Conservation (phyloP, 768 basidiomycete genomes). For the Boletus eberwhitei region DNA sequence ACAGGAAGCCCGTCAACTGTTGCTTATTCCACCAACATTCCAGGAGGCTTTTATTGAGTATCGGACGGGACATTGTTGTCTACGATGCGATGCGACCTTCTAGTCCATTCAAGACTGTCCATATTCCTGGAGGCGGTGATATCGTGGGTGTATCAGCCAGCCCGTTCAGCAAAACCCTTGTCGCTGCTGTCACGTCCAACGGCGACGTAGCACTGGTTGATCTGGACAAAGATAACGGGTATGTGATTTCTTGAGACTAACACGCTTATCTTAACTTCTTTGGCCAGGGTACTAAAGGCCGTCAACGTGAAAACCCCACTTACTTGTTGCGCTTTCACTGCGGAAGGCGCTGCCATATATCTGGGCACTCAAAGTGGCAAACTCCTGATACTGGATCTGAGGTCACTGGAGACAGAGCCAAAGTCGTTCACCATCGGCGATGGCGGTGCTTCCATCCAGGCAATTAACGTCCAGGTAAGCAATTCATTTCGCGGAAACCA, state of each 20-base stretch:
- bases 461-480: conserved; percentile 56
- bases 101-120: conserved; percentile 50
- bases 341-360: conserved; percentile 65
- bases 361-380: conserved; percentile 63
- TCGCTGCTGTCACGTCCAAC: conserved; percentile 52
- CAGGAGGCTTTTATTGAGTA: conserved; percentile 55
- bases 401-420: conserved; percentile 63
- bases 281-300: conserved; percentile 53
- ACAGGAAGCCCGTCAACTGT: conserved; percentile 38
- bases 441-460: conserved; percentile 44
- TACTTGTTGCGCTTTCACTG: conserved; percentile 64
- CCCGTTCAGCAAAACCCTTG: conserved; percentile 73
- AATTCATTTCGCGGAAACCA: not conserved
- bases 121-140: conserved; percentile 48
- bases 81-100: conserved; percentile 63
- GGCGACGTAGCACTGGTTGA: conserved; percentile 63
- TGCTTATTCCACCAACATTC: conserved; percentile 63
- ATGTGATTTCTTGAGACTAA: conserved; percentile 15
- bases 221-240: conserved; percentile 75
- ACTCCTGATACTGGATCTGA: conserved; percentile 60
- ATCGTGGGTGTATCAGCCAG: conserved; percentile 59
- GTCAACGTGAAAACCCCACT: conserved; percentile 50
- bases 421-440: conserved; percentile 51
- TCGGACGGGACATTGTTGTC: conserved; percentile 50
- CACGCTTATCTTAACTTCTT: not conserved